Conservation (phyloP, 2,329 filamentous ascomycete species). For the Curvularia hawaiiensis region DNA sequence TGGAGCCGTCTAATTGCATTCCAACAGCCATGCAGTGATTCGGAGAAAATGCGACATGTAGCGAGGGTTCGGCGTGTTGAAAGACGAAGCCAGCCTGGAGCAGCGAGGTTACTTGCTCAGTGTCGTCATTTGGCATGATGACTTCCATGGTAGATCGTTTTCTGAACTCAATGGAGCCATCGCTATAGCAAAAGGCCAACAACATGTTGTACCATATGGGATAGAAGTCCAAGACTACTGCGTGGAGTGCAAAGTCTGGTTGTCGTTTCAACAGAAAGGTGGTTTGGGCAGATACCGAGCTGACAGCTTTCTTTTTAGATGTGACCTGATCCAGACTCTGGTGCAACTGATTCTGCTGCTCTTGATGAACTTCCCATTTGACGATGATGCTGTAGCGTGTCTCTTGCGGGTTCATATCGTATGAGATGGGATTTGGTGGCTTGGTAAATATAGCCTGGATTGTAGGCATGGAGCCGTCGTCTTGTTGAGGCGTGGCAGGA, state of each 20-base stretch:
- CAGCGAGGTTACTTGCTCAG: slow-evolving; percentile 70
- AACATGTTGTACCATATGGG: slow-evolving; percentile 73
- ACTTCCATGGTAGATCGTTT: slow-evolving; percentile 75
- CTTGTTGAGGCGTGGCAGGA: slow-evolving; percentile 66
- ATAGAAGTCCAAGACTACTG: slow-evolving; percentile 71
- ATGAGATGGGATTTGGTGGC: slow-evolving; percentile 46
- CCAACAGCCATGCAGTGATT: slow-evolving; percentile 54
- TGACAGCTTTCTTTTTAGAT: slow-evolving; percentile 63
- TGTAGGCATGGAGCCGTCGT: slow-evolving; percentile 64
- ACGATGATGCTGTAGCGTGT: slow-evolving; percentile 76
- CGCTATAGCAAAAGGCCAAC: slow-evolving; percentile 75
- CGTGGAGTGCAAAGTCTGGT: slow-evolving; percentile 71
- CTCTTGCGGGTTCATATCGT: slow-evolving; percentile 62
- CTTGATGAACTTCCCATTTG: slow-evolving; percentile 77
- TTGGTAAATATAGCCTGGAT: slow-evolving; percentile 76
- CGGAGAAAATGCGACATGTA: slow-evolving; percentile 54
- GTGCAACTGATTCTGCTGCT: slow-evolving; percentile 67
- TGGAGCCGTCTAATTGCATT: slow-evolving; percentile 51
- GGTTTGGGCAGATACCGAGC: slow-evolving; percentile 40
- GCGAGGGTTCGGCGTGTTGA: slow-evolving; percentile 63
- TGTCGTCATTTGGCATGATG: slow-evolving; percentile 67
- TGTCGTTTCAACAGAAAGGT: slow-evolving; percentile 58
- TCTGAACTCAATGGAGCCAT: slow-evolving; percentile 80
- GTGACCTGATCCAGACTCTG: slow-evolving; percentile 78
- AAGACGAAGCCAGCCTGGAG: slow-evolving; percentile 81